phyloP scores from a whole-genome alignment of 1,284 basidiomycete genomes.

The Athelia sp. region DNA sequence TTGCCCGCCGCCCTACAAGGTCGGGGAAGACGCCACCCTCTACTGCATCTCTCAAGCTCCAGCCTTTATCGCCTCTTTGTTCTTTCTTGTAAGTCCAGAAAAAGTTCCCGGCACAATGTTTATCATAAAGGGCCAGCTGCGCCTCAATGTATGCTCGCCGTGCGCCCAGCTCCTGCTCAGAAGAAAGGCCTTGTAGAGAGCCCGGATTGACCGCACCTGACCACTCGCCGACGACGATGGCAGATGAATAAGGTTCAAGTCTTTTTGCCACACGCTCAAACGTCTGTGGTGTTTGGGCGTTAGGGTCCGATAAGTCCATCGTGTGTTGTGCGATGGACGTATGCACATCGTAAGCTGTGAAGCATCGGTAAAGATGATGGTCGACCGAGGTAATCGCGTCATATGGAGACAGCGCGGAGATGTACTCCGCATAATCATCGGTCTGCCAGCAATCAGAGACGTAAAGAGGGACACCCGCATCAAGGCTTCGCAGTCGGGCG shows the following conservation, averaged over 20 bases:
- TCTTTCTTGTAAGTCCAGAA: conserved; percentile 90
- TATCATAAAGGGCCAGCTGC: conserved; percentile 68
- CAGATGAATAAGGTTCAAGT: conserved; percentile 38
- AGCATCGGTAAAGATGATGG: conserved; percentile 86
- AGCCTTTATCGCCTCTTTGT: conserved; percentile 64
- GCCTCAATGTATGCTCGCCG: conserved; percentile 54
- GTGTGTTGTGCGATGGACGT: conserved; percentile 60
- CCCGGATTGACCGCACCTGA: conserved; percentile 72
- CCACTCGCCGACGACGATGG: conserved; percentile 82
- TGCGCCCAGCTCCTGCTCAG: conserved; percentile 38
- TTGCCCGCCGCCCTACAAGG: conserved; percentile 32
- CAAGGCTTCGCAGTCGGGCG: conserved; percentile 46
- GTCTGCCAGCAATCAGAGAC: conserved; percentile 79
- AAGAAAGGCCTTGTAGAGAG: conserved; percentile 40
- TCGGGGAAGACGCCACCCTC: conserved; percentile 58
- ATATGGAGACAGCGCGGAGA: conserved; percentile 27
- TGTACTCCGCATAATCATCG: conserved; percentile 58
- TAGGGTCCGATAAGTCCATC: conserved; percentile 33
- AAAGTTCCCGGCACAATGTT: conserved; percentile 71
- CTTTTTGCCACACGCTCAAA: conserved; percentile 38
- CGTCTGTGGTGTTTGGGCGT: conserved; percentile 33
- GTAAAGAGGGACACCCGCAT: conserved; percentile 61
- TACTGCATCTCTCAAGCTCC: conserved; percentile 72
- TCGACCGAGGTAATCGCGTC: conserved; percentile 57
- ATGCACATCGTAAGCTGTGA: conserved; percentile 57